Evolutionary conservation across 2,329 filamentous ascomycete genomes (phyloP).

Genomic region (Xylariaceae sp.): DNA sequence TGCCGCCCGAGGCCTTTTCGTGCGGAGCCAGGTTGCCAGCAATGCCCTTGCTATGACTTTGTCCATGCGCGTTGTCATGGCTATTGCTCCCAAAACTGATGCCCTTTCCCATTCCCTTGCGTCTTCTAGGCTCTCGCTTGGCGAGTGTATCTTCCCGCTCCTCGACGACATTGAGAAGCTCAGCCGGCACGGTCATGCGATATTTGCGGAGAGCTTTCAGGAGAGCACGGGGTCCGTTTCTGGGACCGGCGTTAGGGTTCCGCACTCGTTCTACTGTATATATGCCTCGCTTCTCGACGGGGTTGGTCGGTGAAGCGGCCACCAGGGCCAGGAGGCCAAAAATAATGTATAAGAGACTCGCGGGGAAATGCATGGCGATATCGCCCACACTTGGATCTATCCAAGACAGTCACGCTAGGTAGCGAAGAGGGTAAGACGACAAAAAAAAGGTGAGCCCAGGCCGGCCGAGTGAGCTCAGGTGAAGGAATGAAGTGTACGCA

Average conservation of each 20-base stretch:
- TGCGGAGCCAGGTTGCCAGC: constrained; percentile 9
- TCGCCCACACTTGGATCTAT: neutral
- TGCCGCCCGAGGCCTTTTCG: neutral
- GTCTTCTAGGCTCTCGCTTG: constrained; percentile 26
- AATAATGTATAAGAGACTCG: constrained; percentile 26
- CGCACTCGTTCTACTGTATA: constrained; percentile 33
- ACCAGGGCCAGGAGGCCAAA: constrained; percentile 29
- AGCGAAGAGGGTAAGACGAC: constrained; percentile 17
- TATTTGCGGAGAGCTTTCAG: constrained; percentile 34
- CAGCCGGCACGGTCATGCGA: constrained; percentile 32
- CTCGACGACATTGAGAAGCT: constrained; percentile 23
- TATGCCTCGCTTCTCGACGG: constrained; percentile 32
- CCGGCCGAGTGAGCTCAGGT: no score
- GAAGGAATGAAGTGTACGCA: no score
- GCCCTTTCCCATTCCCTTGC: constrained; percentile 22
- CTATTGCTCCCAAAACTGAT: neutral
- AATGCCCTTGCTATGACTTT: constrained; percentile 6
- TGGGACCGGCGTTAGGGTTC: constrained; percentile 31
- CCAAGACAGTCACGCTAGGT: constrained; percentile 29
- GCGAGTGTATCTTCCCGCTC: constrained; percentile 28
- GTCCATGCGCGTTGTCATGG: neutral
- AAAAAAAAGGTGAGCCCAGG: neutral
- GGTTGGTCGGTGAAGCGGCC: constrained; percentile 26
- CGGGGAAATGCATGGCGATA: constrained; percentile 28
- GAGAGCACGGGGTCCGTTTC: constrained; percentile 31